phyloP scores from a whole-genome alignment of 176 grass and related monocot genomes.

The Avena atlantica region DNA sequence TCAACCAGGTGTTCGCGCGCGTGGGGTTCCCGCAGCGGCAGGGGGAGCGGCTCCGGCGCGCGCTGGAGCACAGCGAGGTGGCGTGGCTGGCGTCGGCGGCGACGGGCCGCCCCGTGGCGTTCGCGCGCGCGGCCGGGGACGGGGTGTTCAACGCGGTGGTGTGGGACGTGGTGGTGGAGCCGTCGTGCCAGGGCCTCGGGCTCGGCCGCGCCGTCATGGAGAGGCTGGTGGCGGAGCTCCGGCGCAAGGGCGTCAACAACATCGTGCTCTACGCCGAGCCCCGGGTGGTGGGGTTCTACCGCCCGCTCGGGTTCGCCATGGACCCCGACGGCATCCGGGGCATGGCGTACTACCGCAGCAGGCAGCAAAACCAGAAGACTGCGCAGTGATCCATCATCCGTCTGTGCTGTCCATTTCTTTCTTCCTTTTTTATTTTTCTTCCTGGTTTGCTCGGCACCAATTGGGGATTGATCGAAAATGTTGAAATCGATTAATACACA shows the following conservation, averaged over 20 bases:
- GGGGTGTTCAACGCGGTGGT: constrained; percentile 98
- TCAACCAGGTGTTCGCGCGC: constrained; percentile 84
- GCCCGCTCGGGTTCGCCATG: constrained; percentile 71
- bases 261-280: constrained; percentile 92
- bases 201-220: constrained; percentile 92
- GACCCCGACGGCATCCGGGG: constrained; percentile 84
- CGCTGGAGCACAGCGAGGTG: constrained; percentile 75
- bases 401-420: background rate
- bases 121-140: constrained; percentile 89
- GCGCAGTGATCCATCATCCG: background rate
- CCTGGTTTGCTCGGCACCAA: background rate
- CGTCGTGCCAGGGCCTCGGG: constrained; percentile 79
- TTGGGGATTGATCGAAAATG: background rate
- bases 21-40: constrained; percentile 91
- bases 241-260: constrained; percentile 68
- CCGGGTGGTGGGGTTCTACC: constrained; percentile 77
- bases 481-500: constrained; percentile 2
- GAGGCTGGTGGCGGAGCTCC: constrained; percentile 70
- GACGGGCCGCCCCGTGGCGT: constrained; percentile 66
- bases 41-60: constrained; percentile 64
- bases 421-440: too few relatives aligned
- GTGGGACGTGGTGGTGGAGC: constrained; percentile 94
- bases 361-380: constrained; percentile 37
- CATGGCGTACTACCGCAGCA: constrained; percentile 77
- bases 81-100: constrained; percentile 67